Percentiles rank a stretch among this genome's conserved stretches.
Evolutionary conservation across 2,329 filamentous ascomycete genomes (phyloP).

Genomic region (Cryphonectria carpinicola): DNA sequence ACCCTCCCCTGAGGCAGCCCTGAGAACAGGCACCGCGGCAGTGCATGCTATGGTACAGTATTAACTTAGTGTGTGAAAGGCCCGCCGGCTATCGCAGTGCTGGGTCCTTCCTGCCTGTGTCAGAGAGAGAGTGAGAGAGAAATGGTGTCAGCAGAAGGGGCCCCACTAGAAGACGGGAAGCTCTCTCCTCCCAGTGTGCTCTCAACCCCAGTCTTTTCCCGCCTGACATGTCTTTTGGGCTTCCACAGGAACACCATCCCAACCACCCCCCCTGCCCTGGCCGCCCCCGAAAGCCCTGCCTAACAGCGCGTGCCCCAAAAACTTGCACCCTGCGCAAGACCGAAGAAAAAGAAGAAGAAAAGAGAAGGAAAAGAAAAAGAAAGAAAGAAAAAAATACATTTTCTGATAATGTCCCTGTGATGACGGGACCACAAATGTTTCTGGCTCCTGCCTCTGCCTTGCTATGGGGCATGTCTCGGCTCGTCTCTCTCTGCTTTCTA

Average conservation of each 20-base stretch:
- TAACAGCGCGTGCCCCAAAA: neutral
- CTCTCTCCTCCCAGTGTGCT: neutral
- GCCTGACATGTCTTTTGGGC: conserved; percentile 9
- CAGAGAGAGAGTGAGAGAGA: neutral
- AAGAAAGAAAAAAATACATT: too few relatives aligned
- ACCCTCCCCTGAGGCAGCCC: neutral
- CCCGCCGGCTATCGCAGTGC: neutral
- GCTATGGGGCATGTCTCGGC: neutral
- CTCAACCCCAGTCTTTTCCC: conserved; percentile 11
- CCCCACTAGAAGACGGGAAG: neutral
- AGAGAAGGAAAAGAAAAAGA: neutral
- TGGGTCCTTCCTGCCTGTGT: neutral
- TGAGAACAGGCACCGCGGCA: neutral
- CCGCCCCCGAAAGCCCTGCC: neutral
- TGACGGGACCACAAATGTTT: neutral
- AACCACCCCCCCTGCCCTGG: neutral
- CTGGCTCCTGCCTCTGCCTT: neutral
- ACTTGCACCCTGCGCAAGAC: too few relatives aligned
- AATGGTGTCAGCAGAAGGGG: neutral
- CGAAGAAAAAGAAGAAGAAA: neutral
- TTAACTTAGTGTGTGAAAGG: neutral
- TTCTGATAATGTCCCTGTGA: neutral
- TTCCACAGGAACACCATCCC: neutral
- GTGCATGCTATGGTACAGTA: neutral
- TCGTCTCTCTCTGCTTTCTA: neutral